A percentile compares a stretch with the other conserved stretches of the same genome.
These are phyloP conservation scores for Camelina sativa DNA, from an alignment of 345 rosid species.

Conservation along the genomic window DNA sequence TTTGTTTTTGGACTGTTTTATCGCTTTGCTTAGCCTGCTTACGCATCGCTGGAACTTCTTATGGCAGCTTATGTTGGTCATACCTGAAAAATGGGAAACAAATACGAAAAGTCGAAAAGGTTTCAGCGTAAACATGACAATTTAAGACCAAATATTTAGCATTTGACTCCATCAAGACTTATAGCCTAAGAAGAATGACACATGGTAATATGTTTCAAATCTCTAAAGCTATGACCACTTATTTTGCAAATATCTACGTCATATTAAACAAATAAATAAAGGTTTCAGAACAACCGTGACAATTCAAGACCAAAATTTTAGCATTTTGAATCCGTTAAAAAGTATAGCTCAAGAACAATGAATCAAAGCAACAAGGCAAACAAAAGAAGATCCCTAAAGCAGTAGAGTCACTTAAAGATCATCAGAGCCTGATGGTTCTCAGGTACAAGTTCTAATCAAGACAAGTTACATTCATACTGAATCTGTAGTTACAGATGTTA, in stretches of 20 bases:
- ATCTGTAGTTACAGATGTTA: neutral
- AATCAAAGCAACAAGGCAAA: neutral
- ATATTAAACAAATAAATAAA: too few relatives aligned
- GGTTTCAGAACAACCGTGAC: neutral
- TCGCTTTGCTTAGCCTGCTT: slow-evolving; percentile 71
- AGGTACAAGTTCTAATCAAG: slow-evolving; percentile 6
- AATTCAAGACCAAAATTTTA: slow-evolving; percentile 13
- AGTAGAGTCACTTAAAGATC: slow-evolving; percentile 1
- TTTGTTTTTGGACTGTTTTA: slow-evolving; percentile 43
- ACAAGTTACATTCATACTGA: neutral
- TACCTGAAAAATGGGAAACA: slow-evolving; percentile 48
- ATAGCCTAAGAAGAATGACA: neutral
- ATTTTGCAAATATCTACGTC: too few relatives aligned
- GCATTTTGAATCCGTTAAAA: neutral
- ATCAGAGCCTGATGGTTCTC: neutral
- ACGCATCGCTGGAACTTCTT: slow-evolving; percentile 83
- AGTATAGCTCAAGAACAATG: neutral
- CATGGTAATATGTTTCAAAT: too few relatives aligned
- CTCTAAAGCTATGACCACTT: too few relatives aligned
- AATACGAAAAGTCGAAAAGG: neutral
- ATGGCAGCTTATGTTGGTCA: slow-evolving; percentile 75
- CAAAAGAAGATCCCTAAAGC: neutral
- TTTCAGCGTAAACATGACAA: neutral
- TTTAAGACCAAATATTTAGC: slow-evolving; percentile 13
- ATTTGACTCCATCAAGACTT: neutral